These are phyloP conservation scores for Murraya paniculata DNA, from an alignment of 345 rosid genomes.

Conservation along the genomic window DNA sequence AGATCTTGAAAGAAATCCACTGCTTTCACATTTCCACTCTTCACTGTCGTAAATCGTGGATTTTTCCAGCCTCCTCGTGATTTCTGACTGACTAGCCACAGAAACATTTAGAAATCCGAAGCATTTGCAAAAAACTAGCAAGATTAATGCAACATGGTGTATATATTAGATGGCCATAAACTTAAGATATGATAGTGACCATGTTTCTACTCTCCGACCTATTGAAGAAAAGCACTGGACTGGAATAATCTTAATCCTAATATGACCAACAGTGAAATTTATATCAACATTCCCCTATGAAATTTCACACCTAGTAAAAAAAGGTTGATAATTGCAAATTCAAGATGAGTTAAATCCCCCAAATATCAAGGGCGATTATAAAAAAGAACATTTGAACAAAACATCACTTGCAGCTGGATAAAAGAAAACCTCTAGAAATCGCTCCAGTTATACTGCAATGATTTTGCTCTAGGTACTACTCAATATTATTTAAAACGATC, in stretches of 20 bases:
- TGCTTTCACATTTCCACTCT: constrained; percentile 44
- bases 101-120: constrained; percentile 49
- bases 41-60: constrained; percentile 38
- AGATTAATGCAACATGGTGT: background rate
- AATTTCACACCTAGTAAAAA: background rate
- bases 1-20: constrained; percentile 70
- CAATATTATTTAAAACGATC: background rate
- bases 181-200: background rate
- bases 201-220: background rate
- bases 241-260: background rate
- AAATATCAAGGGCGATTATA: no score
- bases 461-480: background rate
- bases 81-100: constrained; percentile 96
- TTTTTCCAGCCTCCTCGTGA: constrained; percentile 78
- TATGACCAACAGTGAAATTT: background rate
- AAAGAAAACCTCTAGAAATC: background rate
- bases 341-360: background rate
- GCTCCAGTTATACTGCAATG: background rate
- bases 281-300: background rate
- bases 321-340: background rate
- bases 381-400: background rate
- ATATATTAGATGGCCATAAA: background rate
- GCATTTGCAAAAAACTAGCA: constrained; percentile 8
- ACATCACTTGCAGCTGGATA: background rate
- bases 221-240: background rate